These are phyloP conservation scores for Pythium phragmitis DNA, from an alignment of 352 stramenopile species.

Conservation along the genomic window DNA sequence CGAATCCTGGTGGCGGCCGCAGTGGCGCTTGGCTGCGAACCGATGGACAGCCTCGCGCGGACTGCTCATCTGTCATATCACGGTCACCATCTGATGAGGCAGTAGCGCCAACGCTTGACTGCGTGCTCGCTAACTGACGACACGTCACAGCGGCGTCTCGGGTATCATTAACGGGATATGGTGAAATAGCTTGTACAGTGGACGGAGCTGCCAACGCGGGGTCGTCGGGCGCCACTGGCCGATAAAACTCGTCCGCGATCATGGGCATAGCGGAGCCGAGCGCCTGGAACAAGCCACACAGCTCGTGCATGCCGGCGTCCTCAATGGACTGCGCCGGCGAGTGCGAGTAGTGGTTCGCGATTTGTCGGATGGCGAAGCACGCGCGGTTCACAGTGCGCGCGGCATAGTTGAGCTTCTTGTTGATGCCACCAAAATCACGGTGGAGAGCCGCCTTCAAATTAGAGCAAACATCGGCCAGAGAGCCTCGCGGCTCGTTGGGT, in stretches of 20 bases:
- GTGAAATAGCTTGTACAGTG: no score
- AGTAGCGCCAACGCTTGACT: no score
- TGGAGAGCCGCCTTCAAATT: background rate
- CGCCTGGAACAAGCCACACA: background rate
- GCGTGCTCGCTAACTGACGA: no score
- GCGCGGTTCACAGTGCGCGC: background rate
- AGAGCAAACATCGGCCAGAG: background rate
- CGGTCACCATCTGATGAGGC: no score
- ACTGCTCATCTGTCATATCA: no score
- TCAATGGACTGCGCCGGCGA: background rate
- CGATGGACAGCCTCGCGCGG: no score
- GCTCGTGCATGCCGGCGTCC: background rate
- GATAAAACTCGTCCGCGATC: background rate
- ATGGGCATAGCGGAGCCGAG: background rate
- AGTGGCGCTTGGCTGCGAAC: background rate
- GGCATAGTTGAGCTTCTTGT: background rate
- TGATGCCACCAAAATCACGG: background rate
- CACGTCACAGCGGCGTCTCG: no score
- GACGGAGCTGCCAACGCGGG: no score
- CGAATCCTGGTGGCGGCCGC: background rate
- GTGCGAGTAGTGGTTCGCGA: background rate
- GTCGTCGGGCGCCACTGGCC: background rate
- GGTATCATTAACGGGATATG: no score
- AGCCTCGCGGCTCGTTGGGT: background rate
- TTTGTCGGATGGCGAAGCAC: background rate